Base-by-base conservation (phyloP, 164 flowering plant genomes). In the Kalanchoe fedtschenkoi region DNA sequence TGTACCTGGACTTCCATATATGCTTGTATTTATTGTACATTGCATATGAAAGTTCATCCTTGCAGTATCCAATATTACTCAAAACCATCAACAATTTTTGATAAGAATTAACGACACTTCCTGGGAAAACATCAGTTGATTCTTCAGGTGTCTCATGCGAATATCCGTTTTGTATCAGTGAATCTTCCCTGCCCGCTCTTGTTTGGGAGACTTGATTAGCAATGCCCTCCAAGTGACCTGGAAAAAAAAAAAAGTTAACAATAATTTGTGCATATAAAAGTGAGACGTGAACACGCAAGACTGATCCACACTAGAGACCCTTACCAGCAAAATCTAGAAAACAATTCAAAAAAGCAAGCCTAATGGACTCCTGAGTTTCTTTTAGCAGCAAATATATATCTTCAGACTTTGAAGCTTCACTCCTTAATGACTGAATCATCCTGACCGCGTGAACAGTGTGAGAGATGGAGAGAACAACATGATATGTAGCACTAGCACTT, bases 31-130 rank as follows among this genome's bases (percentile, higher is more conserved):
- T 95, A 70, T 82, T 77, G 82, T 86, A 86, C 66, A 91, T 64
- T 69, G 91, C 93, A 66, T 65, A 58, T 43, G 91, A 78, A 72
- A 95, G 87, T 68, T 95, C 95, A 62, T 95, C 96, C 77, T 87
- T 95, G 82, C 97, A 95, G 70, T 82, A 95, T 44, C 97, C 99
- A 60, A 95, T 83, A 70, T 95, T 95, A 70, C 99, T 95, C 74
- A 95, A 73, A 35, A 89, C 88, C 59, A 95, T 82, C 70, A 95
- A 68, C 71, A 89, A 67, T 67, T 69, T 79, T 72, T 82, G 82
- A 74, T 91, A 90, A 35, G 93, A 84, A 76, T 82, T 87, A 64
- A 74, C 70, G 70, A 78, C 75, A 73, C 81, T 79, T 69, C 82
- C 93, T 54, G 86, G 80, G 44, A 74, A 72, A 72, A 85, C 75